These are phyloP conservation scores for Penicillium atrosanguineum DNA, from an alignment of 495 filamentous ascomycete species.

Conservation along the genomic window DNA sequence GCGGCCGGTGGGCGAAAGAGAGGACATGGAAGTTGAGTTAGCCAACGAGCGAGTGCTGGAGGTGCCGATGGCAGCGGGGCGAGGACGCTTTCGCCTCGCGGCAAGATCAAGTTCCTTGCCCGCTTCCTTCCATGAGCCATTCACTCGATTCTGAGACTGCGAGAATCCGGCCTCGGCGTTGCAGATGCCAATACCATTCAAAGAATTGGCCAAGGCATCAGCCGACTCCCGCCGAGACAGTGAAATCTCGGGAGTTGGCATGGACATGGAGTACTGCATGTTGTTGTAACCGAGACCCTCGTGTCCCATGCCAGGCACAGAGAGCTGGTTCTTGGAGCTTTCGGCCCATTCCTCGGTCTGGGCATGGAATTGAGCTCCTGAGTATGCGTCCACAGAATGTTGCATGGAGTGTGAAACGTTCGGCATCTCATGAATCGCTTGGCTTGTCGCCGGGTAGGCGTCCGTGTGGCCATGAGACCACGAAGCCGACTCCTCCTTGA, in stretches of 20 bases:
- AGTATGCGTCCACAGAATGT: conserved; percentile 16
- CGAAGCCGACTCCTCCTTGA: conserved; percentile 27
- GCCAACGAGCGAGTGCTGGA: conserved; percentile 37
- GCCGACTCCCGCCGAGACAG: conserved; percentile 41
- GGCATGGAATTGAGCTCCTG: conserved; percentile 16
- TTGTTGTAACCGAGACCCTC: conserved; percentile 28
- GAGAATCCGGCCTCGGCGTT: conserved; percentile 23
- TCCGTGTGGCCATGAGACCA: conserved; percentile 34
- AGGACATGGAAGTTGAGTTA: conserved; percentile 43
- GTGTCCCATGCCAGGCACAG: conserved; percentile 24
- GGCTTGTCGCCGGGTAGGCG: conserved; percentile 19
- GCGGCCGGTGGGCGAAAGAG: conserved; percentile 37
- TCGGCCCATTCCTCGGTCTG: conserved; percentile 32
- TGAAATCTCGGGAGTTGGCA: conserved; percentile 35
- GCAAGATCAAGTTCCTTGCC: conserved; percentile 52
- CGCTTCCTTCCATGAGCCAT: conserved; percentile 38
- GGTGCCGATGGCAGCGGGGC: conserved; percentile 53
- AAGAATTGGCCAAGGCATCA: conserved; percentile 36
- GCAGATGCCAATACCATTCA: conserved; percentile 44
- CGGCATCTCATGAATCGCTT: conserved; percentile 24
- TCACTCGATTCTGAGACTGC: conserved; percentile 25
- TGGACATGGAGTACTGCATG: conserved; percentile 31
- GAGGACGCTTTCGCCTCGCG: conserved; percentile 51
- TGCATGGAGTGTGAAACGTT: conserved; percentile 15
- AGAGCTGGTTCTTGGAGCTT: conserved; percentile 21